phyloP scores from a whole-genome alignment of 257 asterid species.

The Fraxinus anomala region DNA sequence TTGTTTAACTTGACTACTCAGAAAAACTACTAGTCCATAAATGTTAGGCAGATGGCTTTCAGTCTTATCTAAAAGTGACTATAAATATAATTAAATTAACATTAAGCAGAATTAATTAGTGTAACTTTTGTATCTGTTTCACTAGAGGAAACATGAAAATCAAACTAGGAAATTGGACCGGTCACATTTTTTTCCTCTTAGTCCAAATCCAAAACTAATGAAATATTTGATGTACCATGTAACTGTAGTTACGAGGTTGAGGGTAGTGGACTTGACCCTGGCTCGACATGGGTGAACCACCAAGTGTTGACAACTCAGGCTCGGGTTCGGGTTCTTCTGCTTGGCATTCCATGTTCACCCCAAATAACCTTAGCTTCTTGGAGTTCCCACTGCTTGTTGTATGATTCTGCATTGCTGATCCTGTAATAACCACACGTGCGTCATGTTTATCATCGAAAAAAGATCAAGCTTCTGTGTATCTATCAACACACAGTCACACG shows the following conservation, averaged over 20 bases:
- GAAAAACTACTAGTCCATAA: conserved; percentile 18
- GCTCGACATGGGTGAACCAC: conserved; percentile 53
- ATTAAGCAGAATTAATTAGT: conserved; percentile 13
- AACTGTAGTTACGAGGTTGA: conserved; percentile 35
- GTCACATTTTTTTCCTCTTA: conserved; percentile 41
- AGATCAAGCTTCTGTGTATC: not conserved
- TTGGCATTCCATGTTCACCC: conserved; percentile 83
- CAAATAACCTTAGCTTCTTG: conserved; percentile 78
- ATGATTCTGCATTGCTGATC: conserved; percentile 34
- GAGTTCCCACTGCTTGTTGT: conserved; percentile 48
- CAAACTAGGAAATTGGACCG: conserved; percentile 67
- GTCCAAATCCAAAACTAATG: not conserved
- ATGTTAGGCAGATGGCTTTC: conserved; percentile 34
- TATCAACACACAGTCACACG: not conserved
- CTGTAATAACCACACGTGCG: conserved; percentile 20
- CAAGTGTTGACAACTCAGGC: conserved; percentile 37
- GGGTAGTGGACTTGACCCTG: conserved; percentile 39
- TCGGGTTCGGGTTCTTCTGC: conserved; percentile 35
- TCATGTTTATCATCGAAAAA: not conserved
- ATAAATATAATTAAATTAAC: not conserved
- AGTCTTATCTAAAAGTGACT: not conserved
- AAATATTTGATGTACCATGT: conserved; percentile 55
- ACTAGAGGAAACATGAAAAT: conserved; percentile 68
- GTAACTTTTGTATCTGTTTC: conserved; percentile 48
- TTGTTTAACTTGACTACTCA: conserved; percentile 38